Base-by-base conservation (phyloP, 257 asterid species). In the Plantago elongata region DNA sequence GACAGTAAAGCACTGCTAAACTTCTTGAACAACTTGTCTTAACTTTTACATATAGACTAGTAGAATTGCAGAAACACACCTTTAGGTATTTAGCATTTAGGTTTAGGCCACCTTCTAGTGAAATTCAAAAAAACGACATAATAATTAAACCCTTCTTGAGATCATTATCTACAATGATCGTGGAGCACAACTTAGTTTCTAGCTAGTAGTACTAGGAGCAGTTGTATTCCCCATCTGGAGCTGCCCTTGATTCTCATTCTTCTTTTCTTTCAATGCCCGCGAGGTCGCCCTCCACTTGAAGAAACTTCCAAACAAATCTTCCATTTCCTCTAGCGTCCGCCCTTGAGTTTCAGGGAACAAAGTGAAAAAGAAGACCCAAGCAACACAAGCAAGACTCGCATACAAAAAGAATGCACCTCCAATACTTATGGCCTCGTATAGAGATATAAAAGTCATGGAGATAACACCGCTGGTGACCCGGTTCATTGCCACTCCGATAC, bases 321-420 rank as follows among this genome's bases (percentile, higher is more conserved):
- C 94, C 90, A 82, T 84, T 46, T 84, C 88, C 68, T 87, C 95
- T 0, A 87, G 78, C 2, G 84, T 78, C 59, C 65, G 82, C 11
- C 95, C 95, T 38, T 70, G 81, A 9, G 95, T 87, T 66, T 87
- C 95, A 3, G 95, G 95, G 69, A 73, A 55, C 54, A 87, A 50
- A 1, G 75, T 46, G 72, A 56, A 87, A 69, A 87, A 81, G 65
- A 78, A 79, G 56, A 73, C 51, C 54, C 66, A 80, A 7, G 88
- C 89, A 40, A 77, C 61, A 1, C 22, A 37, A 13, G 95, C 89
- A 13, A 87, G 0, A 7, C 81, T 64, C 0, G 65, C 66, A 55
- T 78, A 87, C 55, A 87, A 40, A 18, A 79, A 82, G 60, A 87
- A 87, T 0, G 80, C 80, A 54, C 93, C 93, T 15, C 95, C 95